Percentiles rank a stretch among this genome's conserved stretches.
Evolutionary conservation across 495 filamentous ascomycete species (phyloP).

Genomic region (Neurospora sp.): DNA sequence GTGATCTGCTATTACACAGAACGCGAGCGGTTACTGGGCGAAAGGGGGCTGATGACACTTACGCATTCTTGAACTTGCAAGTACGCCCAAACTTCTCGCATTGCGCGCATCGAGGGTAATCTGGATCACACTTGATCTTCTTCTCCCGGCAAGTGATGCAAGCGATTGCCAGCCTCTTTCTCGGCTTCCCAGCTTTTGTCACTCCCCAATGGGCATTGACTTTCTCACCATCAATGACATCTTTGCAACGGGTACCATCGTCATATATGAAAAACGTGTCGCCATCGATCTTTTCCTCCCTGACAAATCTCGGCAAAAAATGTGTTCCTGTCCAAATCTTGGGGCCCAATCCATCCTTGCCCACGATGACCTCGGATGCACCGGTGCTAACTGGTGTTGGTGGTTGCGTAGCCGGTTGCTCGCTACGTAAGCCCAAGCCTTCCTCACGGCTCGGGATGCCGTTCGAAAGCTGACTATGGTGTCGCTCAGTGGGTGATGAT

Average conservation of each 20-base stretch:
- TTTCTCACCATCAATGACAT: conserved; percentile 70
- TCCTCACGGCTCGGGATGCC: conserved; percentile 9
- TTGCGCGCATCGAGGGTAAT: conserved; percentile 73
- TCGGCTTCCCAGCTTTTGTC: conserved; percentile 84
- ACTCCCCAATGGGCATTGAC: conserved; percentile 91
- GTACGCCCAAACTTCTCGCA: conserved; percentile 80
- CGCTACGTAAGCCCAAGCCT: conserved; percentile 6
- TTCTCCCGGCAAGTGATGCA: conserved; percentile 88
- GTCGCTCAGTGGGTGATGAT: conserved; percentile 13
- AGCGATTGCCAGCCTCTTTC: conserved; percentile 80
- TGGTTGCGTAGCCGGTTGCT: conserved; percentile 18
- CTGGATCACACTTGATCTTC: conserved; percentile 94
- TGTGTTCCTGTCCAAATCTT: conserved; percentile 54
- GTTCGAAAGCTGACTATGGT: conserved; percentile 8
- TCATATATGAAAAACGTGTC: conserved; percentile 82
- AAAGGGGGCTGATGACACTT: conserved; percentile 30
- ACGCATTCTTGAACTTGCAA: conserved; percentile 84
- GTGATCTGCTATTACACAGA: background rate
- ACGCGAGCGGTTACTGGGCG: background rate
- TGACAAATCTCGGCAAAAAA: conserved; percentile 48
- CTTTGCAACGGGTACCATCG: conserved; percentile 73
- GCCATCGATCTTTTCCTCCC: conserved; percentile 53
- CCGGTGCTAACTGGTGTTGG: conserved; percentile 28
- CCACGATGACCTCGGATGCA: conserved; percentile 30
- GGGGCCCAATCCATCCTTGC: conserved; percentile 45